These are phyloP conservation scores for Sextonia rubra DNA, from an alignment of 164 flowering plant genomes.

Conservation along the genomic window DNA sequence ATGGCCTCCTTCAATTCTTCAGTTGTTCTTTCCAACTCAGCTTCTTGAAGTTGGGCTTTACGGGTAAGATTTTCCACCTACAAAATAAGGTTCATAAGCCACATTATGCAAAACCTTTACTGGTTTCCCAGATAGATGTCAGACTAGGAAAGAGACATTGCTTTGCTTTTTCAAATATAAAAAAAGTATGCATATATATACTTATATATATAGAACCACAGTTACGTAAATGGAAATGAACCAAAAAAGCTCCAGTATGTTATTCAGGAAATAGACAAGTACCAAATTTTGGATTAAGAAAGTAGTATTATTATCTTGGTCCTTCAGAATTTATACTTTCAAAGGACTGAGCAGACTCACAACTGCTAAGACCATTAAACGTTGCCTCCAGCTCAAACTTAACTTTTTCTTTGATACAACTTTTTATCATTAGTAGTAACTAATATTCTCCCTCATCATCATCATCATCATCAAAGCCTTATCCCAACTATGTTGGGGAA, in stretches of 20 bases:
- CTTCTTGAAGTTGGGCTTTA: conserved; percentile 66
- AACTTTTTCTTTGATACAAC: too few relatives aligned
- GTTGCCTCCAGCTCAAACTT: too few relatives aligned
- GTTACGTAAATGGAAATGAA: neutral
- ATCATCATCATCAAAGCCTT: too few relatives aligned
- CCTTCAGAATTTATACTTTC: neutral
- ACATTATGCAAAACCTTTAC: neutral
- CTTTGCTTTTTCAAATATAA: neutral
- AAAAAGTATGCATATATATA: too few relatives aligned
- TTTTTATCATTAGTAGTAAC: too few relatives aligned
- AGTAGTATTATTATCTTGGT: neutral
- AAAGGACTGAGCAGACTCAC: neutral
- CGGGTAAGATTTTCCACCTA: conserved; percentile 67
- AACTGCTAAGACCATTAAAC: too few relatives aligned
- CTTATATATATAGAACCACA: too few relatives aligned
- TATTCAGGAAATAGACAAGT: neutral
- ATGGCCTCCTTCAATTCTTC: conserved; percentile 59
- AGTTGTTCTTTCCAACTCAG: conserved; percentile 61
- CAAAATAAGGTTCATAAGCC: neutral
- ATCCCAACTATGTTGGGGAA: too few relatives aligned
- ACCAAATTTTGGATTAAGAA: neutral
- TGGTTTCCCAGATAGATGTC: neutral
- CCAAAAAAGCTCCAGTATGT: neutral
- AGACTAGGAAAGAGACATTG: neutral
- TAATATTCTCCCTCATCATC: too few relatives aligned